These are phyloP conservation scores for Taiwanofungus camphoratus DNA, from an alignment of 1,284 basidiomycete species.

Conservation along the genomic window DNA sequence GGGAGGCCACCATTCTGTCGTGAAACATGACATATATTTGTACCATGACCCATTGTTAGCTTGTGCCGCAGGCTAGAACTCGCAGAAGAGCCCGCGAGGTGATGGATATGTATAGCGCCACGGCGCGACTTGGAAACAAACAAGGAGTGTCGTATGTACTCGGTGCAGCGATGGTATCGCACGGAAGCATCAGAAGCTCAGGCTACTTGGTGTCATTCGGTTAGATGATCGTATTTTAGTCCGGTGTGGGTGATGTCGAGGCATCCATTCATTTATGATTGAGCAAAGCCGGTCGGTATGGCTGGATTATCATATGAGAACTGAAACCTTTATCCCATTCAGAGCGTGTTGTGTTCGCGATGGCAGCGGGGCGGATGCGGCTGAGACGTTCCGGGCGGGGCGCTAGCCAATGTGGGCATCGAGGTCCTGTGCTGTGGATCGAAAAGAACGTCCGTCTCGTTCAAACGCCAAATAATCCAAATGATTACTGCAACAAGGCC, in stretches of 20 bases:
- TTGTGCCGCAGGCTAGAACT: no score
- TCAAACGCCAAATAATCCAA: neutral
- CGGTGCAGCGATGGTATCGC: neutral
- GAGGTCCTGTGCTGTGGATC: slow-evolving; percentile 1
- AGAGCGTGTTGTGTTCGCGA: slow-evolving; percentile 3
- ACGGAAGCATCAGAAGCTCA: neutral
- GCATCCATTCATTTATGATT: no score
- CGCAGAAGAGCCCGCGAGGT: no score
- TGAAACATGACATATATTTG: no score
- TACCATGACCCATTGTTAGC: no score
- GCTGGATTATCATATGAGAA: neutral
- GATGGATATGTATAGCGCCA: no score
- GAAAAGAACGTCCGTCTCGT: neutral
- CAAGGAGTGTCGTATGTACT: no score
- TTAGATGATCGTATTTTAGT: neutral
- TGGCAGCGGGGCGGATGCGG: slow-evolving; percentile 4
- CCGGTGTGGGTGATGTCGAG: neutral
- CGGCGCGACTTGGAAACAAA: no score
- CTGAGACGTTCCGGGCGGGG: neutral
- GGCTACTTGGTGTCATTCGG: neutral
- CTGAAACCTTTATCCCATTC: neutral
- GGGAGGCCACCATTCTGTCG: no score
- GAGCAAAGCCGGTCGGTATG: no score
- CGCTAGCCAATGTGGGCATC: slow-evolving; percentile 1
- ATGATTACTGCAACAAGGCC: neutral